A percentile compares a stretch with the other conserved stretches of the same genome.
Conservation (phyloP, 2,329 filamentous ascomycete genomes). For the Graphiopsis chlorocephala region DNA sequence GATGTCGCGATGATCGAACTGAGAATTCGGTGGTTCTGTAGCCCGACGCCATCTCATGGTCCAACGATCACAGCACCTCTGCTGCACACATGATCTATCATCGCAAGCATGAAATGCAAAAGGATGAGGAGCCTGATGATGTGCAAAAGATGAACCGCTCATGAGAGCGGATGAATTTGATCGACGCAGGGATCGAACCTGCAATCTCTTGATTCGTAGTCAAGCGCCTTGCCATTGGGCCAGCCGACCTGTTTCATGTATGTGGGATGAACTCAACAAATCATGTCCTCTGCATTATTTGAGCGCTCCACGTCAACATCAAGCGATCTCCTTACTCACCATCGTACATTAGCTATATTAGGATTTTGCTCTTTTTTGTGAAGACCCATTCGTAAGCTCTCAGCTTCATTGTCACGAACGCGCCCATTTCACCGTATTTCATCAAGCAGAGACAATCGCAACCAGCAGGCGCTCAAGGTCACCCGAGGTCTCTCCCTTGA, state of each 20-base stretch:
- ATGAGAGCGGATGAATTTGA: background rate
- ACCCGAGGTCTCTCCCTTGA: slow-evolving; percentile 80
- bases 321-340: background rate
- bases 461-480: slow-evolving; percentile 77
- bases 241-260: slow-evolving; percentile 28
- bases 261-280: fast-evolving
- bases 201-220: slow-evolving; percentile 42
- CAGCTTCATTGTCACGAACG: background rate
- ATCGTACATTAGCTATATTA: background rate
- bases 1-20: no score
- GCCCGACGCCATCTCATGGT: no score
- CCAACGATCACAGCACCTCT: background rate
- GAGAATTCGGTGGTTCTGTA: no score
- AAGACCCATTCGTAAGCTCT: background rate
- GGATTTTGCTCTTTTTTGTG: background rate
- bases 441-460: slow-evolving; percentile 41
- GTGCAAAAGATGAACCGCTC: background rate
- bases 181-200: slow-evolving; percentile 18
- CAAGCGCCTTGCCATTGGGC: slow-evolving; percentile 59
- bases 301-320: background rate
- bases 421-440: background rate
- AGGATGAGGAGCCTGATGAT: background rate
- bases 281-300: background rate
- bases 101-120: background rate
- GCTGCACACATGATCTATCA: background rate